Evolutionary conservation across 768 basidiomycete species (phyloP).

Genomic region (Cyathus striatus): DNA sequence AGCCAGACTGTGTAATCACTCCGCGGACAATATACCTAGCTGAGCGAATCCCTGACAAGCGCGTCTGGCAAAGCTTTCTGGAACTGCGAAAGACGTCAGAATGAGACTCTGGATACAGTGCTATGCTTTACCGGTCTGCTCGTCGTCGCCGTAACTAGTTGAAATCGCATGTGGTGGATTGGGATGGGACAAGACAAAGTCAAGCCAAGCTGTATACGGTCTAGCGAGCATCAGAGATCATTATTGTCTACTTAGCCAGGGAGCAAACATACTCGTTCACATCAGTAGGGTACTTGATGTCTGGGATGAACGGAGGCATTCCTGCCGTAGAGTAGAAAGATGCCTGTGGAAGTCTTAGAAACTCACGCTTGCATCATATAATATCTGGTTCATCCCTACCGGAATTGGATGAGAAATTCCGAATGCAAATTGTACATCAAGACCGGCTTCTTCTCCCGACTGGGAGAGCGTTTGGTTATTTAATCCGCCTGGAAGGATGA

Average conservation of each 20-base stretch:
- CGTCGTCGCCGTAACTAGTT: constrained; percentile 57
- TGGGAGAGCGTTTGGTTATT: constrained; percentile 42
- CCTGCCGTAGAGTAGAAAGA: constrained; percentile 53
- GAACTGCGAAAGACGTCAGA: constrained; percentile 28
- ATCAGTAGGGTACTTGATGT: constrained; percentile 21
- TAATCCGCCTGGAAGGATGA: no score
- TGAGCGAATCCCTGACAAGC: constrained; percentile 47
- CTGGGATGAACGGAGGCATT: constrained; percentile 43
- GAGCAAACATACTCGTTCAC: constrained; percentile 23
- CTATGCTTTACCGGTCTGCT: constrained; percentile 43
- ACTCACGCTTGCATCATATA: neutral
- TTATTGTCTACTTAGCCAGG: no score
- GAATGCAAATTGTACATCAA: constrained; percentile 52
- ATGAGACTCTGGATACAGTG: neutral
- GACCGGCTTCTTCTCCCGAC: constrained; percentile 50
- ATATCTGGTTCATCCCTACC: constrained; percentile 7
- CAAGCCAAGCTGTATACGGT: constrained; percentile 38
- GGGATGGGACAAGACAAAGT: constrained; percentile 34
- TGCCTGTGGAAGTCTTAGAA: constrained; percentile 13
- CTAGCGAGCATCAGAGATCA: no score
- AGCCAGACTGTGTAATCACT: no score
- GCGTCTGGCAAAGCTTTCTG: constrained; percentile 38
- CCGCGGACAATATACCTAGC: no score
- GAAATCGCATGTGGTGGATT: constrained; percentile 48
- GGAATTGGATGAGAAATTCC: constrained; percentile 53